Percentiles rank a stretch among this genome's conserved stretches.
These are phyloP conservation scores for Coprinopsis strossmayeri DNA, from an alignment of 768 basidiomycete species.

Conservation along the genomic window DNA sequence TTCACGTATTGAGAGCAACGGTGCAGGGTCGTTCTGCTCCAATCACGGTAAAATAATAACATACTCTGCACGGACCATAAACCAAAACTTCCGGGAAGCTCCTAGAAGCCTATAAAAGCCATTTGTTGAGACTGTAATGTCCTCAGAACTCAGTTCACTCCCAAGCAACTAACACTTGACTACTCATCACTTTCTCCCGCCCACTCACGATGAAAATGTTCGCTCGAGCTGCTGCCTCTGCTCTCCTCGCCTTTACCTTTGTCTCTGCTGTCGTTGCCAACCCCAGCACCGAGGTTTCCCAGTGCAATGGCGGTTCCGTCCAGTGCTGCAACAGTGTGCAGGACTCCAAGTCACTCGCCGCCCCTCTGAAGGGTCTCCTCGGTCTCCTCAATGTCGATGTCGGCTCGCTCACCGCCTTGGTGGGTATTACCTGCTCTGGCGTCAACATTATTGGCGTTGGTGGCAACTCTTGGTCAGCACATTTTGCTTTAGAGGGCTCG, in stretches of 20 bases:
- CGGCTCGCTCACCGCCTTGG: slow-evolving; percentile 8
- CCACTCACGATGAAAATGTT: background rate
- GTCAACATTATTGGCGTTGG: slow-evolving; percentile 18
- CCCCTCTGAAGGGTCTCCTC: background rate
- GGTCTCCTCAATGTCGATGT: slow-evolving; percentile 8
- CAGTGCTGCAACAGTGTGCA: slow-evolving; percentile 1
- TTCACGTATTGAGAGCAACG: no score
- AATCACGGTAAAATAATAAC: no score
- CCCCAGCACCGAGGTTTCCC: background rate
- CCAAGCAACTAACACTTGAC: no score
- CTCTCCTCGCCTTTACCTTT: background rate
- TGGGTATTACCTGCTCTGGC: slow-evolving; percentile 20
- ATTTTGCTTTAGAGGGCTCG: no score
- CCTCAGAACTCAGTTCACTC: no score
- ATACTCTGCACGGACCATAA: no score
- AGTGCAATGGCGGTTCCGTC: slow-evolving; percentile 3
- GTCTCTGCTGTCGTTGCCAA: background rate
- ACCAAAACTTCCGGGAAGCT: no score
- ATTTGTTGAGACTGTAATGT: no score
- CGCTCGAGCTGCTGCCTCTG: background rate
- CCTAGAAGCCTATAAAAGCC: no score
- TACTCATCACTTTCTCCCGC: background rate
- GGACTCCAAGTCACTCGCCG: background rate
- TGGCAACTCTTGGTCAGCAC: slow-evolving; percentile 17
- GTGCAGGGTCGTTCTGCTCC: no score